phyloP scores from a whole-genome alignment of 2,329 filamentous ascomycete species.

The Endoconidiophora polonica region DNA sequence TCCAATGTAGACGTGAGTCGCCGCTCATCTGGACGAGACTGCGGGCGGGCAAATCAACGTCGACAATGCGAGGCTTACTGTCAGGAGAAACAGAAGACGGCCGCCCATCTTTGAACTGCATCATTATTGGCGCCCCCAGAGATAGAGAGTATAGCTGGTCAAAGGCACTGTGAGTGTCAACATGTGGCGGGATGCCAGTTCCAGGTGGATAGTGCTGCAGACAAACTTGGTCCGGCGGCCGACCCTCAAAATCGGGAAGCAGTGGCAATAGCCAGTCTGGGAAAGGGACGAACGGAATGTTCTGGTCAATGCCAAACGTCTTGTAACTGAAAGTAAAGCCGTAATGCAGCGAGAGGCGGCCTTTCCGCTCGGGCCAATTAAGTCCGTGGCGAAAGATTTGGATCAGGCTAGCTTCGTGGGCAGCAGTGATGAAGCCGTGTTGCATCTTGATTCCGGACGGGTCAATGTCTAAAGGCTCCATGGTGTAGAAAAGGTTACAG shows the following conservation, averaged over 20 bases:
- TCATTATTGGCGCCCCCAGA: slow-evolving; percentile 26
- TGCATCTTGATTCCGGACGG: slow-evolving; percentile 28
- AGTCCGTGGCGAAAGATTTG: slow-evolving; percentile 28
- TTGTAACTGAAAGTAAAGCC: slow-evolving; percentile 43
- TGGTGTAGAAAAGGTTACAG: slow-evolving; percentile 4
- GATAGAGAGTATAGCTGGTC: slow-evolving; percentile 30
- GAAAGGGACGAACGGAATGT: slow-evolving; percentile 32
- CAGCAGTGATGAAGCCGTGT: slow-evolving; percentile 28
- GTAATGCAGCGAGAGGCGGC: slow-evolving; percentile 34
- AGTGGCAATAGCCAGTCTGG: slow-evolving; percentile 34
- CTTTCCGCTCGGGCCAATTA: slow-evolving; percentile 27
- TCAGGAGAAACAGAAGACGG: too few relatives aligned
- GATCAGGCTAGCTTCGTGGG: slow-evolving; percentile 29
- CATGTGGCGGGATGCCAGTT: slow-evolving; percentile 42
- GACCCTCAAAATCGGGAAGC: slow-evolving; percentile 26
- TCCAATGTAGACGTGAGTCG: slow-evolving; percentile 36
- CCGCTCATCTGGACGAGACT: slow-evolving; percentile 36
- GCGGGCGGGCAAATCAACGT: slow-evolving; percentile 31
- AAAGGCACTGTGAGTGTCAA: slow-evolving; percentile 36
- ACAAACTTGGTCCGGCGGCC: slow-evolving; percentile 39
- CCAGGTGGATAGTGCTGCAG: slow-evolving; percentile 44
- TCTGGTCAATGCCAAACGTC: slow-evolving; percentile 36
- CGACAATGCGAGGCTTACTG: slow-evolving; percentile 12
- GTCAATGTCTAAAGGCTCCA: slow-evolving; percentile 16
- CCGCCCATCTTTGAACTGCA: slow-evolving; percentile 25